Base-by-base conservation (phyloP, 2,329 filamentous ascomycete species). In the Alternaria conjuncta region DNA sequence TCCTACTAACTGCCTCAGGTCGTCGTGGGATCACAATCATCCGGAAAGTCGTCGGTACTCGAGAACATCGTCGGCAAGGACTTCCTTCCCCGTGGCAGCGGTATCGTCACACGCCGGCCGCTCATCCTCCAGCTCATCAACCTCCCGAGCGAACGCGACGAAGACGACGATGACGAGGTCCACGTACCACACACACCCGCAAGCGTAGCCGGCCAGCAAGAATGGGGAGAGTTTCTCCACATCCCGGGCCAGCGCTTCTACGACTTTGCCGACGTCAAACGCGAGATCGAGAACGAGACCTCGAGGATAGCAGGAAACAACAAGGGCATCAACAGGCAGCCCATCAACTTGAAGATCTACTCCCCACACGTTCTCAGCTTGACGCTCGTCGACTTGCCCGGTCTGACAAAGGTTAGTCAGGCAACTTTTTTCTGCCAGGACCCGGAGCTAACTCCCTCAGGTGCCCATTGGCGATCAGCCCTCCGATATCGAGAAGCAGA, bases 121-220 rank as follows among this genome's bases (percentile, higher is more conserved):
- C 87, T 99, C 74, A 97, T 99, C 75, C 88, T 99, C 64, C 96
- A 99, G 82, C 91, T 99, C 78, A 98, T 99, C 89, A 99, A 99
- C 78, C 90, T 99, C 59, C 92, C 93, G 55, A 88, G 86, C 73
- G 88, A 90, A 66, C 85, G 87, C 61, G 88, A 91, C 61, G 92
- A 96, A 74, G 88, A 88, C 65, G 84, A 87, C 63, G 89, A 88
- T 50, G 82, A 89, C 46, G 82, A 90, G 68, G 79, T 88, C 26
- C 85, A 89, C 72, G 84, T 91, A 51, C 91, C 91, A 50, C 94
- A 97, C 81, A 91, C 90, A 56, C 90, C 93, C 49, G 89, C 92
- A 46, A 92, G 88, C 66, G 89, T 93, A 71, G 86, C 86, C 45
- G 86, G 85, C 15, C 87, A 89, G 70, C 83, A 87, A 69, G 89